Conservation (phyloP, 2,329 filamentous ascomycete genomes). For the Alternaria arborescens region DNA sequence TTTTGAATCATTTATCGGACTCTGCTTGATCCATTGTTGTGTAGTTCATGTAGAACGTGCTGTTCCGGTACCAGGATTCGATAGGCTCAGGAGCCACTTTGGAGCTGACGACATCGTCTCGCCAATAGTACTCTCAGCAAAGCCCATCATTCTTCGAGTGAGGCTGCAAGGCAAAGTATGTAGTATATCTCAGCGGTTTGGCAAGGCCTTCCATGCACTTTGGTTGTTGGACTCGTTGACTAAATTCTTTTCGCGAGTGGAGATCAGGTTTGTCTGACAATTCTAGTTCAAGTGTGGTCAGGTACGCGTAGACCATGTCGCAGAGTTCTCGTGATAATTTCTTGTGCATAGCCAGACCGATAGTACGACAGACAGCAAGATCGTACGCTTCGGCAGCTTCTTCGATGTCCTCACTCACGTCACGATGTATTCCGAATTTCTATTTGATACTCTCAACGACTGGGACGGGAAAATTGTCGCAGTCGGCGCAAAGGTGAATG, state of each 20-base stretch:
- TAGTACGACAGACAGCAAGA: background rate
- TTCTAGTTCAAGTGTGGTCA: background rate
- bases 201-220: background rate
- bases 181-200: background rate
- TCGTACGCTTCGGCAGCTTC: background rate
- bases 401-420: background rate
- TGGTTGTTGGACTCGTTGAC: background rate
- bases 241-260: background rate
- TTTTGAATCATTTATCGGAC: background rate
- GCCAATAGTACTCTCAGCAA: background rate
- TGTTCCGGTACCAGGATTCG: background rate
- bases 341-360: background rate
- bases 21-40: background rate
- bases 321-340: slow-evolving; percentile 6
- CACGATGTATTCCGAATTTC: background rate
- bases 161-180: background rate
- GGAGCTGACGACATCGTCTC: background rate
- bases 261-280: background rate
- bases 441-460: background rate
- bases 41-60: background rate
- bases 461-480: background rate
- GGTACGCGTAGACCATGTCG: slow-evolving; percentile 2
- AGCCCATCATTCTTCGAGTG: background rate
- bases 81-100: background rate
- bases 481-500: background rate